Conservation (phyloP, 169 alveolate species). For the Babesia ovata region DNA sequence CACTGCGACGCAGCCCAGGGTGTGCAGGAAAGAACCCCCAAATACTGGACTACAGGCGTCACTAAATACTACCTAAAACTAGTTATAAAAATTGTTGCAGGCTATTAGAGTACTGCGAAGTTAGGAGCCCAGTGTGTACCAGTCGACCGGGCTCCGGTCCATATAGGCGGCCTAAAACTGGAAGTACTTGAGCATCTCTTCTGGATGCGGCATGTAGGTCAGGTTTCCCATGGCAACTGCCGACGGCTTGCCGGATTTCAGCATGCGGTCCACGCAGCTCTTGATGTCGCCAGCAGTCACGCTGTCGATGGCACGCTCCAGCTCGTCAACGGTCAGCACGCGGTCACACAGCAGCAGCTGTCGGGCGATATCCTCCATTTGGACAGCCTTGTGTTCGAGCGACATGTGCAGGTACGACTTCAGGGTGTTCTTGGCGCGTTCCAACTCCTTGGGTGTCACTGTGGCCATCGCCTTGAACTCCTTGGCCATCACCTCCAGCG, state of each 20-base stretch:
- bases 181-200: constrained; percentile 63
- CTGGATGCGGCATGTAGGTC: constrained; percentile 79
- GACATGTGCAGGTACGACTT: constrained; percentile 79
- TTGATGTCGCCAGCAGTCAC: constrained; percentile 74
- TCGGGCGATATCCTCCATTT: constrained; percentile 85
- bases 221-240: constrained; percentile 83
- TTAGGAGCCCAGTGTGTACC: too few relatives aligned
- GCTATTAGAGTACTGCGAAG: too few relatives aligned
- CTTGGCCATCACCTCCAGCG: constrained; percentile 73
- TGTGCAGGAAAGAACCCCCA: too few relatives aligned
- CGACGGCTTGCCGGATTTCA: constrained; percentile 72
- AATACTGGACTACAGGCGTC: too few relatives aligned
- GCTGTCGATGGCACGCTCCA: constrained; percentile 77
- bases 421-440: constrained; percentile 83
- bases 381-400: constrained; percentile 77
- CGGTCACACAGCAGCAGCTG: constrained; percentile 81
- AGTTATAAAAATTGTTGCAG: too few relatives aligned
- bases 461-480: constrained; percentile 76
- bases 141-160: too few relatives aligned
- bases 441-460: constrained; percentile 78
- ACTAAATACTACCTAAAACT: too few relatives aligned
- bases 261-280: constrained; percentile 67
- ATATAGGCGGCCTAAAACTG: neutral
- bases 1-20: too few relatives aligned
- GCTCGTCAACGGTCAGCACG: constrained; percentile 70